Base-by-base conservation (phyloP, 768 basidiomycete species). In the Coprinopsis marcescibilis region DNA sequence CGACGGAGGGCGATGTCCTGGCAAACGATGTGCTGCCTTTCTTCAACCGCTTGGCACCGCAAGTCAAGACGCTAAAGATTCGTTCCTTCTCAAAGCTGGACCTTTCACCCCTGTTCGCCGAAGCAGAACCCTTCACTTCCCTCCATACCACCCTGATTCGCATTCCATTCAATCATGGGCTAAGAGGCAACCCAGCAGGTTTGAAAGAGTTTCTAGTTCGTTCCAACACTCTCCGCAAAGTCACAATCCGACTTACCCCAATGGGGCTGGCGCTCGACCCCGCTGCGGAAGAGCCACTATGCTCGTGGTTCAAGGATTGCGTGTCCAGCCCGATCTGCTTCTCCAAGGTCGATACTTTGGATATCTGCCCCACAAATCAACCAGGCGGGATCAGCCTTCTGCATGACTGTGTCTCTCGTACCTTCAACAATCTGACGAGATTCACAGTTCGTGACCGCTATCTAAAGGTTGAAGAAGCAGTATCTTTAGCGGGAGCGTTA, bases 381-480 rank as follows among this genome's bases (percentile, higher is more conserved):
- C 43, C 45, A 11, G 52, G 37, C 30, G 71, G 72, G 1, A 64
- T 71, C 24, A 55, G 67, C 17, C 56, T 65, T 3, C 57, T 73
- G 10, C 41, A 66, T 3, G 51, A 51, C 4, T 64, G 62, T 43
- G 60, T 71, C 17, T 38, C 59, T 4, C 59, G 65, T 1, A 64
- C 68, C 1, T 55, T 62, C 1, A 39, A 57, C 0, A 66, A 66
- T 1, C 54, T 77, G 19, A 60, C 53, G 10, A 55, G 52, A 1
- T 55, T 77, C 1, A 60, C 56, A 6, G 63, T 77, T 15, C 60
- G 69, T 26, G 71, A 73, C 47, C 66, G 70, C 1, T 73, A 71
- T 51, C 57, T 73, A 3, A 52, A 60, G 12, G 51, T 52, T 1
- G 53, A 61, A 4, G 70, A 74, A 43, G 54, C 67, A 12, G 44